Conservation (phyloP, 768 basidiomycete genomes). For the Rhizopogon vinicolor region DNA sequence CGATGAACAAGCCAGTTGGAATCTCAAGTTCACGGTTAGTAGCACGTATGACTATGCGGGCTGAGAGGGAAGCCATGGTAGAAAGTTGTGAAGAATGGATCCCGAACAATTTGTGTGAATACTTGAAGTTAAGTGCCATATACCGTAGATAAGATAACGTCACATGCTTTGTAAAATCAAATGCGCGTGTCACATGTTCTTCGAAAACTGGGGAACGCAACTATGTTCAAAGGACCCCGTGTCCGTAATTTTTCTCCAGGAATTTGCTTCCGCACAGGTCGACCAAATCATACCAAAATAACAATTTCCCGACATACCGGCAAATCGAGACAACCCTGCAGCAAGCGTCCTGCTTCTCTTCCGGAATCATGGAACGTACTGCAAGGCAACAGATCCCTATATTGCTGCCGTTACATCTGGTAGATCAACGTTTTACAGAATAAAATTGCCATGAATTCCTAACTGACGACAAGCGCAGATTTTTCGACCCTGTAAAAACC, state of each 20-base stretch:
- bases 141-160: constrained; percentile 7
- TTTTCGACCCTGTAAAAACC: too few relatives aligned
- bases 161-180: neutral
- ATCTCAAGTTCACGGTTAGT: constrained; percentile 51
- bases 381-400: neutral
- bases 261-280: neutral
- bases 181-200: neutral
- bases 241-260: neutral
- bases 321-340: neutral
- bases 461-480: too few relatives aligned
- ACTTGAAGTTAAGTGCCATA: too few relatives aligned
- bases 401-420: neutral
- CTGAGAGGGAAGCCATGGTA: constrained; percentile 41
- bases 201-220: neutral
- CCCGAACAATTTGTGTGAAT: neutral
- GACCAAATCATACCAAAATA: neutral
- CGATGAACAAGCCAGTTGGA: constrained; percentile 86
- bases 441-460: too few relatives aligned
- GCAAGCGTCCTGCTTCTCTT: neutral
- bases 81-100: neutral
- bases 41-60: constrained; percentile 35
- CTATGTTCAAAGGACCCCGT: neutral
- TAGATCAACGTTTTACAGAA: too few relatives aligned
- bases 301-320: neutral
- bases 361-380: neutral